Evolutionary conservation across 805 yeast genomes (phyloP).

Genomic region (Limtongozyma cylindracea): DNA sequence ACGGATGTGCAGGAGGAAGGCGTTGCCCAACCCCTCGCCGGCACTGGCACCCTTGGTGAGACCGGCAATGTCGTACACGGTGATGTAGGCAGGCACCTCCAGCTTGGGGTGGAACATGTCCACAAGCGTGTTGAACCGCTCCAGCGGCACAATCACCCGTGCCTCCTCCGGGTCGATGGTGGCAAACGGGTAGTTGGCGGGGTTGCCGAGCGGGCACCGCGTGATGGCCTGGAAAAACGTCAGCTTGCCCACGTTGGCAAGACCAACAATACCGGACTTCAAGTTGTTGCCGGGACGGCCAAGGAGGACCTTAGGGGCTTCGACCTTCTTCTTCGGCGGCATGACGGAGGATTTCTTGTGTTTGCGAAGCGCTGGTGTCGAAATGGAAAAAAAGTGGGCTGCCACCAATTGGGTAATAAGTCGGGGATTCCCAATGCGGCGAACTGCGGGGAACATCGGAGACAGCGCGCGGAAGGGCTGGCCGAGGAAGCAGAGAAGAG

Average conservation of each 20-base stretch:
- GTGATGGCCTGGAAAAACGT: constrained; percentile 96
- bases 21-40: constrained; percentile 96
- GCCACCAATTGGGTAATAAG: no score
- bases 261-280: constrained; percentile 71
- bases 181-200: constrained; percentile 96
- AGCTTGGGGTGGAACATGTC: constrained; percentile 61
- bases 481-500: no score
- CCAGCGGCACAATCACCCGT: constrained; percentile 79
- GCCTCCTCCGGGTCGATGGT: constrained; percentile 98
- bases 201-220: constrained; percentile 75
- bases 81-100: constrained; percentile 77
- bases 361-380: no score
- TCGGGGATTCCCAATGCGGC: no score
- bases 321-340: constrained; percentile 20
- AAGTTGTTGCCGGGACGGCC: constrained; percentile 48
- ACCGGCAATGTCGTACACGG: constrained; percentile 95
- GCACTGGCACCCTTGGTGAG: constrained; percentile 89
- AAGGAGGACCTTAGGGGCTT: constrained; percentile 48
- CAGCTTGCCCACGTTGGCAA: constrained; percentile 90
- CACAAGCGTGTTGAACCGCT: constrained; percentile 57
- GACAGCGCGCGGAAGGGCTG: no score
- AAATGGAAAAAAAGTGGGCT: no score
- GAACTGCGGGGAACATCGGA: no score
- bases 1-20: constrained; percentile 87
- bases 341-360: no score